Percentiles rank a stretch among this genome's conserved stretches.
These are phyloP conservation scores for Cucumis cinereus DNA, from an alignment of 306 rosid species.

Conservation along the genomic window DNA sequence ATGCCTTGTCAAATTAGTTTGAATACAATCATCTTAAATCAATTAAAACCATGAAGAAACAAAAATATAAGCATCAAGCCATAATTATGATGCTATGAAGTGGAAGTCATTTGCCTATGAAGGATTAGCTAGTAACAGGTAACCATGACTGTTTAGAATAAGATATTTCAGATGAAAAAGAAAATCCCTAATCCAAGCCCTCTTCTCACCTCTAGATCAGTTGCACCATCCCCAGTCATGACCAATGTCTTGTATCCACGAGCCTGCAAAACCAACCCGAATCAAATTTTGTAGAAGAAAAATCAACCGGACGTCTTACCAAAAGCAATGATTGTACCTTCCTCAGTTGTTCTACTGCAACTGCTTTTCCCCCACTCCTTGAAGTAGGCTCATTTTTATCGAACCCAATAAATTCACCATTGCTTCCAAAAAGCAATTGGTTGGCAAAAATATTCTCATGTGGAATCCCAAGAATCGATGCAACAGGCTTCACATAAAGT, in stretches of 20 bases:
- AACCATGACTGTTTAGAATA: background rate
- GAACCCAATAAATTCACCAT: conserved; percentile 82
- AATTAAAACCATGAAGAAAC: background rate
- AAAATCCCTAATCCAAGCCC: background rate
- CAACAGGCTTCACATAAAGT: conserved; percentile 67
- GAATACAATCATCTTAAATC: background rate
- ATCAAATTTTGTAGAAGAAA: conserved; percentile 14
- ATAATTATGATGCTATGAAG: background rate
- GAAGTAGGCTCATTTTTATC: conserved; percentile 80
- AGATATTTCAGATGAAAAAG: background rate
- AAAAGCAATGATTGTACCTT: conserved; percentile 39
- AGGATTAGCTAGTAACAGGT: background rate
- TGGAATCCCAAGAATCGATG: conserved; percentile 68
- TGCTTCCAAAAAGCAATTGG: conserved; percentile 64
- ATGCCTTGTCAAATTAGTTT: background rate
- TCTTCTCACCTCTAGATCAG: conserved; percentile 77
- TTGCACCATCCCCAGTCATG: conserved; percentile 95
- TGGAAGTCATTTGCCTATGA: background rate
- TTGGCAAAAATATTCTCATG: conserved; percentile 66
- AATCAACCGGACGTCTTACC: background rate
- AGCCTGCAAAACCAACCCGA: conserved; percentile 39
- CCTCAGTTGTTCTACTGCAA: conserved; percentile 67
- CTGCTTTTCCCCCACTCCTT: conserved; percentile 88
- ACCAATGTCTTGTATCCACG: conserved; percentile 50
- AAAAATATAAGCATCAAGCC: background rate